These are phyloP conservation scores for Arachis hypogaea DNA, from an alignment of 306 rosid species.

Conservation along the genomic window DNA sequence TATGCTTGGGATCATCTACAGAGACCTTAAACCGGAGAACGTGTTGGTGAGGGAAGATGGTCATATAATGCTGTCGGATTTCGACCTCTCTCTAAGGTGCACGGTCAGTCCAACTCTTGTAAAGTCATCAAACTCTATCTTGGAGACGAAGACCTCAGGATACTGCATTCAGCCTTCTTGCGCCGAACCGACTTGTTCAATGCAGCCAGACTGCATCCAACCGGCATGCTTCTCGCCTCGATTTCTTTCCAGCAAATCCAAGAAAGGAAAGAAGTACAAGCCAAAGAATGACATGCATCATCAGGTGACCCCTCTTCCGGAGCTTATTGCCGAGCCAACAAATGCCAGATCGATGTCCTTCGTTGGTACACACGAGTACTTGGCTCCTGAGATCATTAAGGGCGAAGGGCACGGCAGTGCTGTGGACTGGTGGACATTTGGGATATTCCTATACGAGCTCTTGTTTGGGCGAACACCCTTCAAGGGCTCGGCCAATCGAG, in stretches of 20 bases:
- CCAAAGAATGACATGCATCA: slow-evolving; percentile 64
- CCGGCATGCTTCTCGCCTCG: slow-evolving; percentile 84
- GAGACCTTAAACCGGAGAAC: slow-evolving; percentile 98
- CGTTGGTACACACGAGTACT: slow-evolving; percentile 96
- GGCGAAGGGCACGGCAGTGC: slow-evolving; percentile 99
- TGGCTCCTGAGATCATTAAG: slow-evolving; percentile 92
- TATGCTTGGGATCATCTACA: slow-evolving; percentile 95
- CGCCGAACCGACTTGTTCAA: slow-evolving; percentile 72
- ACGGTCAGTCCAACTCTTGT: slow-evolving; percentile 83
- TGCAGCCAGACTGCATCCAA: slow-evolving; percentile 86
- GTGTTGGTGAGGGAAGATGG: slow-evolving; percentile 98
- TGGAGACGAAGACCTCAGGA: slow-evolving; percentile 65
- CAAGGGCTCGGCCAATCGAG: slow-evolving; percentile 82
- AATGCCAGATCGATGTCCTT: slow-evolving; percentile 96
- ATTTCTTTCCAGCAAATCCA: slow-evolving; percentile 67
- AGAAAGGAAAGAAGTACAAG: slow-evolving; percentile 66
- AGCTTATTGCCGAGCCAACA: slow-evolving; percentile 90
- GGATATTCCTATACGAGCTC: slow-evolving; percentile 93
- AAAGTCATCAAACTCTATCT: slow-evolving; percentile 52
- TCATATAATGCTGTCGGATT: slow-evolving; percentile 96
- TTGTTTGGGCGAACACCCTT: slow-evolving; percentile 93
- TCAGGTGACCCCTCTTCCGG: slow-evolving; percentile 83
- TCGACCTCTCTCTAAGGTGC: slow-evolving; percentile 92
- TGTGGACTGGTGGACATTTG: slow-evolving; percentile 99
- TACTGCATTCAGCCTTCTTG: slow-evolving; percentile 84